A percentile compares a stretch with the other conserved stretches of the same genome.
Evolutionary conservation across 2,329 filamentous ascomycete genomes (phyloP).

Genomic region (Cladophialophora immunda): DNA sequence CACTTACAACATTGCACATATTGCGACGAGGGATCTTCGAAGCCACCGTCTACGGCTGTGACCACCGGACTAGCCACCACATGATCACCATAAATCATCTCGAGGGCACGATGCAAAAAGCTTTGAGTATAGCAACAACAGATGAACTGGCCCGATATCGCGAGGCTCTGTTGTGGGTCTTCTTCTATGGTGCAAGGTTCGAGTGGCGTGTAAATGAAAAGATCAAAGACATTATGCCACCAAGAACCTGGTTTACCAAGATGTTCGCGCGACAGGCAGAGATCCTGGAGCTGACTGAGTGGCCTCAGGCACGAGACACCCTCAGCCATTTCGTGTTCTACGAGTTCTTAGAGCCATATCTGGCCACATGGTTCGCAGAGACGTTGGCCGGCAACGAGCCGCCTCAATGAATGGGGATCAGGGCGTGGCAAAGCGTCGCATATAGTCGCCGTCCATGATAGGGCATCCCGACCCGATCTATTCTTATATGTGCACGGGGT

Average conservation of each 20-base stretch:
- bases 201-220: conserved; percentile 21
- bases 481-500: neutral
- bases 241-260: conserved; percentile 18
- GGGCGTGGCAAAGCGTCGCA: neutral
- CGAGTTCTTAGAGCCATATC: conserved; percentile 24
- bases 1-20: conserved; percentile 22
- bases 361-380: conserved; percentile 23
- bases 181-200: conserved; percentile 27
- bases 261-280: conserved; percentile 17
- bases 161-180: conserved; percentile 22
- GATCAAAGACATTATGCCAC: neutral
- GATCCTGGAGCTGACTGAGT: conserved; percentile 14
- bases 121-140: neutral
- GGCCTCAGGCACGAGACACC: conserved; percentile 13
- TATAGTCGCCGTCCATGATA: neutral
- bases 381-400: conserved; percentile 1
- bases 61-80: conserved; percentile 25
- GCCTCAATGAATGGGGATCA: neutral
- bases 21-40: conserved; percentile 24
- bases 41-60: conserved; percentile 26
- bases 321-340: conserved; percentile 22
- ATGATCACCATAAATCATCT: conserved; percentile 22
- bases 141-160: conserved; percentile 11
- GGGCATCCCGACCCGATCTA: neutral
- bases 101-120: conserved; percentile 14